Base-by-base conservation (phyloP, 108 stramenopile species). In the Nitzschia inconspicua region DNA sequence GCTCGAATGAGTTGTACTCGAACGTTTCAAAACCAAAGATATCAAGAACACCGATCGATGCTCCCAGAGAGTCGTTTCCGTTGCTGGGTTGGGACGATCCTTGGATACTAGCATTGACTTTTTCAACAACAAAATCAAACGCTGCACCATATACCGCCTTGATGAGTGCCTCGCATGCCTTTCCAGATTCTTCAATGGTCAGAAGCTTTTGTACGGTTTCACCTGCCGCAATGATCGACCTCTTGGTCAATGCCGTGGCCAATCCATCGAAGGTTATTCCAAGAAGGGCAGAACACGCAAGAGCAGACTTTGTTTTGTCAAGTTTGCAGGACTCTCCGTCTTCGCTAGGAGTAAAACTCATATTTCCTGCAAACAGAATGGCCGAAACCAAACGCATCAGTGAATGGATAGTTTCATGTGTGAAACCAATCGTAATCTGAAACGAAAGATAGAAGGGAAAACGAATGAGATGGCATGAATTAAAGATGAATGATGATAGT, bases 11-110 rank as follows among this genome's bases (percentile, higher is more conserved):
- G 76, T 98, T 88, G 47, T 57, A 60, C 47, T 88, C 72, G 49
- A 92, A 92, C 44, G 95, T 88, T 63, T 98, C 98, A 60, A 98
- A 98, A 14, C 98, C 98, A 70, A 96, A 98, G 26, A 97, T 97
- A 61, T 97, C 96, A 4, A 97, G 65, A 7, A 97, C 96, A 57
- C 96, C 95, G 50, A 97, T 96, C 44, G 94, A 96, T 20, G 80
- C 80, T 42, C 39, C 67, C 3, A 18, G 37, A 24, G 4, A 3
- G 14, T 62, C 40, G 20, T 49, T 42, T 10, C 27, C 48, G 29
- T 49, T 32, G 36, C 34, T 54, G 6, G 36, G 65, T 13, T 60
- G 62, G 28, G 57, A 28, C 29, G 40, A 39, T 8, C 59, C 66
- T 19, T 27, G 47, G 29, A 91, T 87, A 29, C 77, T 76, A 30